Base-by-base conservation (phyloP, 179 eudicot species). In the Silene noctiflora region DNA sequence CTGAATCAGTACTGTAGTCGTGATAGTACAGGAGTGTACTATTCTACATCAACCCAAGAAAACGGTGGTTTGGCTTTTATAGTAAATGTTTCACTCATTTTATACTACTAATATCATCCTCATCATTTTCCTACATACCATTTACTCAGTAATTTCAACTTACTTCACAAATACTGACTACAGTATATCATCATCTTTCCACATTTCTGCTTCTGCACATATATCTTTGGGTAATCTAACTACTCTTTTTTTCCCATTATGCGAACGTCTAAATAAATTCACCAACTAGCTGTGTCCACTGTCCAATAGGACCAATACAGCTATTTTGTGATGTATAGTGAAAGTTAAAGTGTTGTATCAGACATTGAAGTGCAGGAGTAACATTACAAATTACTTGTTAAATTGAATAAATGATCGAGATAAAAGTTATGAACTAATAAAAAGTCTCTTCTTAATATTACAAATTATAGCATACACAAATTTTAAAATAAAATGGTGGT, bases 31-130 rank as follows among this genome's bases (percentile, higher is more conserved):
- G 14, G 16, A 61, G 66, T 61, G 66, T 51, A 29, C 33, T 31
- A 7, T 64, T 22, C 58, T 69, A 20, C 39, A 42, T 39, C 82
- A 70, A 46, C 17, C 29, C 27, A 48, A 61, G 42, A 75, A 51
- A 75, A 76, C 86, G 84, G 78, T 81, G 84, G 76, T 76, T 79
- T 68, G 48, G 74, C 79, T 69, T 80, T 79, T 79, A 25, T 73
- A 68, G 81, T 42, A 69, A 77, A 7, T 2, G 44, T 48, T 60
- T 71, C 12, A 17, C 53, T 72, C 58, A 8, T 60, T 19, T 9
- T 59, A 58, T 16, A 53, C 22, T 58, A 19, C n/a, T n/a, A n/a
- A n/a, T 21, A 21, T 60, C 27, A 3, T 22, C 20, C 9, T 61
- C 22, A 17, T 39, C 24, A 0, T 16, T 67, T 55, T 16, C 53